phyloP scores from a whole-genome alignment of 192 early-diverging fungal species.

The Gamsiella multidivaricata region DNA sequence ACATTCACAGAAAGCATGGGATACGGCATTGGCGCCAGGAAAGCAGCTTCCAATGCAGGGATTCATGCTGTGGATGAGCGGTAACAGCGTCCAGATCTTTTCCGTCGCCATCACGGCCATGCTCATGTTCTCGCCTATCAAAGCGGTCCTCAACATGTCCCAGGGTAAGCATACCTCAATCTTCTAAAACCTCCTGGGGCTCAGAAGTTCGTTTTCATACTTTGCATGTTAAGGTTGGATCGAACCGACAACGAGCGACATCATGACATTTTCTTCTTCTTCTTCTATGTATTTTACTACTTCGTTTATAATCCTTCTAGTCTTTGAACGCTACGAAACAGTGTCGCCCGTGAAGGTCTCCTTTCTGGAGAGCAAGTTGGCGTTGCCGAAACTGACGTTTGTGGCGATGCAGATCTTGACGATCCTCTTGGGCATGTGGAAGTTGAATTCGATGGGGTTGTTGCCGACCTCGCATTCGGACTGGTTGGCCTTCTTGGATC shows the following conservation, averaged over 20 bases:
- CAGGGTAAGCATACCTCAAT: too few relatives aligned
- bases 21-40: constrained; percentile 87
- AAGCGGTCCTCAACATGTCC: constrained; percentile 77
- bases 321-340: constrained; percentile 83
- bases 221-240: too few relatives aligned
- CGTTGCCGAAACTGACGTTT: constrained; percentile 86
- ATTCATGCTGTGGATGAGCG: constrained; percentile 99
- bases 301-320: constrained; percentile 31
- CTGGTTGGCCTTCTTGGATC: constrained; percentile 94
- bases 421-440: constrained; percentile 90
- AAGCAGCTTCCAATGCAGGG: constrained; percentile 97
- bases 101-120: constrained; percentile 95
- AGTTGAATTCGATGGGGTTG: constrained; percentile 93
- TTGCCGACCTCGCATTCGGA: constrained; percentile 93
- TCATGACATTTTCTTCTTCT: background rate
- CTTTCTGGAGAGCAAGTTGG: constrained; percentile 62
- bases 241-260: too few relatives aligned
- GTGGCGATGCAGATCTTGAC: constrained; percentile 83
- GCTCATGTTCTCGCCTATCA: constrained; percentile 89
- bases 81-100: constrained; percentile 96
- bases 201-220: too few relatives aligned
- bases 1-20: constrained; percentile 91
- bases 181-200: too few relatives aligned
- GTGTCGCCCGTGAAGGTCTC: constrained; percentile 59
- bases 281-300: background rate